Evolutionary conservation across 2,329 filamentous ascomycete species (phyloP).

Genomic region (Thermoascus crustaceus): DNA sequence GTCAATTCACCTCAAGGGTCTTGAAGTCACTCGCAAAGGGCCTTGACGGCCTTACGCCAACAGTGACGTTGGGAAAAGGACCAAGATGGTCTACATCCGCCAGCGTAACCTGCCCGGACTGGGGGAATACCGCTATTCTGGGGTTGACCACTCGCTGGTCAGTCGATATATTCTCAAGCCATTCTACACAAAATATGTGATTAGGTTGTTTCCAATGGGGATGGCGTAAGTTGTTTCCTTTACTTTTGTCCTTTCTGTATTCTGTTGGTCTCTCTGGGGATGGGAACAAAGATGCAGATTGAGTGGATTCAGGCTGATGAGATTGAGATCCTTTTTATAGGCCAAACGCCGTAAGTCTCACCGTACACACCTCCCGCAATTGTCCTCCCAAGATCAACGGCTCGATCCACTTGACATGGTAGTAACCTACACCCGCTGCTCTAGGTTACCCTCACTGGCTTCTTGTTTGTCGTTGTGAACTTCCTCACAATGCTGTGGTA

Average conservation of each 20-base stretch:
- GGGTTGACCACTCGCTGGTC: slow-evolving; percentile 79
- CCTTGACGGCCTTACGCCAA: no score
- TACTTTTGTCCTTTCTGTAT: slow-evolving; percentile 4
- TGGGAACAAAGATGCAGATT: no score
- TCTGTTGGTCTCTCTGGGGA: slow-evolving; percentile 4
- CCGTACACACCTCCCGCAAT: slow-evolving; percentile 3
- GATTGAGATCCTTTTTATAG: slow-evolving; percentile 18
- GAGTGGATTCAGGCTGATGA: not conserved
- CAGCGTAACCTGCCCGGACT: slow-evolving; percentile 82
- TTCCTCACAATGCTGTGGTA: slow-evolving; percentile 92
- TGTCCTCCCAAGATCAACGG: no score
- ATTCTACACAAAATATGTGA: slow-evolving; percentile 91
- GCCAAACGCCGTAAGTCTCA: slow-evolving; percentile 41
- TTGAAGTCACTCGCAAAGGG: no score
- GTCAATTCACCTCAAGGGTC: no score
- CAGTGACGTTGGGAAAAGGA: not conserved
- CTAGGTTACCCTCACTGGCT: slow-evolving; percentile 80
- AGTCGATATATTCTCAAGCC: slow-evolving; percentile 95
- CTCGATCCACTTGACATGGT: no score
- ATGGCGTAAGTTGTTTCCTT: slow-evolving; percentile 61
- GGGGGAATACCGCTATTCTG: slow-evolving; percentile 90
- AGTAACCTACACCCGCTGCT: not conserved
- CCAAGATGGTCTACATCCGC: slow-evolving; percentile 85
- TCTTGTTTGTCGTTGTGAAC: slow-evolving; percentile 82
- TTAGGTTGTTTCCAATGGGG: slow-evolving; percentile 86